Base-by-base conservation (phyloP, 116 monocot genomes). In the Dioscorea cayenensis region DNA sequence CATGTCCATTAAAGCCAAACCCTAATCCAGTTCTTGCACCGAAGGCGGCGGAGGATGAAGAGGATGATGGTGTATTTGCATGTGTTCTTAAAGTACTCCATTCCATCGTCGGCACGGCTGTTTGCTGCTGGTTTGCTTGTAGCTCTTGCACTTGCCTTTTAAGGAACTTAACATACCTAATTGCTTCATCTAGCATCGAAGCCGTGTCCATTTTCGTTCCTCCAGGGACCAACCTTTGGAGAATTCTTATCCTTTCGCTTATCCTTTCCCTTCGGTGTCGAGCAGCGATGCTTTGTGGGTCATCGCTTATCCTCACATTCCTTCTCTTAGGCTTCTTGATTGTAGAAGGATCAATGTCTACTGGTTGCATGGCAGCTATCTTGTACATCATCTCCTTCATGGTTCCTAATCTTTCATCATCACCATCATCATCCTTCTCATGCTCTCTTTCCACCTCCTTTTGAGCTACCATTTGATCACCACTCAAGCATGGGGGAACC, bases 381-480 rank as follows among this genome's bases (percentile, higher is more conserved):
- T 81, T 76, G 94, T 90, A 94, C 79, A 94, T 90, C 94, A 94
- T 90, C 82, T 94, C 94, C 81, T 90, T 90, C 94, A 94, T 88
- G 60, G 84, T 86, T 19, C 91, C 91, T 18, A 94, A 60, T 5
- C 20, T 71, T 55, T 84, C 85, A 12, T 27, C 22, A 23, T 84
- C 90, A 28, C 77, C 83, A 1, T 79, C 83, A 16, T 79, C 71
- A 11, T 76, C 73, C 19, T 75, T 51, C 13, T 63, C 65, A 17
- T 63, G 11, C 63, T 27, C 25, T 43, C 43, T 12, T 13, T 65
- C 65, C 65, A 65, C 35, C 25, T 65, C 65, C 35, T 28, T 65
- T 65, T 28, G 65, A 19, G 14, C 29, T 13, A 10, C 65, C 12
- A 65, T 19, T 36, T 65, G 65, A 35, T 13, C 32, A 32, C 14